Evolutionary conservation across 306 rosid species (phyloP).

Genomic region (Boehmeria nivea): DNA sequence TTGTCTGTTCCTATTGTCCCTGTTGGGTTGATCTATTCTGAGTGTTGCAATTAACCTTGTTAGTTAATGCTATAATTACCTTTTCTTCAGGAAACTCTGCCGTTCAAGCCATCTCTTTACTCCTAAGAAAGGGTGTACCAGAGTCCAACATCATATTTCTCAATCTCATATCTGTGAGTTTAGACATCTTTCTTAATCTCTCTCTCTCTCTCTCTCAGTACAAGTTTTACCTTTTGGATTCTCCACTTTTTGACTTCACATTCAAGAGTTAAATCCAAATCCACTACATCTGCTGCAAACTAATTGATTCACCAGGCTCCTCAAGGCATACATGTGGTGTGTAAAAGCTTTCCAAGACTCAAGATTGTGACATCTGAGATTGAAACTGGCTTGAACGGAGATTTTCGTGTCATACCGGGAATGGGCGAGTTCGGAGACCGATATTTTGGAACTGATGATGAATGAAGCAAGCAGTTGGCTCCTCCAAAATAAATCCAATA

Average conservation of each 20-base stretch:
- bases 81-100: conserved; percentile 78
- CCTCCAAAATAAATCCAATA: conserved; percentile 13
- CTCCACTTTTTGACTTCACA: conserved; percentile 1
- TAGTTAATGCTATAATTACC: neutral
- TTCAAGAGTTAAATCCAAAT: neutral
- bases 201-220: no score
- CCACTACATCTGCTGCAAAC: neutral
- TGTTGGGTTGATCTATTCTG: neutral
- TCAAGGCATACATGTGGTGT: conserved; percentile 83
- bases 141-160: conserved; percentile 96
- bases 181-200: no score
- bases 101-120: conserved; percentile 81
- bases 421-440: conserved; percentile 99
- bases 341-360: conserved; percentile 86
- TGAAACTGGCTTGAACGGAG: conserved; percentile 69
- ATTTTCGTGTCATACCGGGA: conserved; percentile 90
- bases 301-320: conserved; percentile 63
- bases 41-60: no score
- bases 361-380: conserved; percentile 97
- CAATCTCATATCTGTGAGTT: conserved; percentile 92
- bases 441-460: conserved; percentile 96
- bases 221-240: conserved; percentile 1
- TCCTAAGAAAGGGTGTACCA: conserved; percentile 81
- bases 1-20: conserved; percentile 18
- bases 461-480: conserved; percentile 32